These are phyloP conservation scores for Wickerhamomyces pijperi DNA, from an alignment of 805 yeast species.

Conservation along the genomic window DNA sequence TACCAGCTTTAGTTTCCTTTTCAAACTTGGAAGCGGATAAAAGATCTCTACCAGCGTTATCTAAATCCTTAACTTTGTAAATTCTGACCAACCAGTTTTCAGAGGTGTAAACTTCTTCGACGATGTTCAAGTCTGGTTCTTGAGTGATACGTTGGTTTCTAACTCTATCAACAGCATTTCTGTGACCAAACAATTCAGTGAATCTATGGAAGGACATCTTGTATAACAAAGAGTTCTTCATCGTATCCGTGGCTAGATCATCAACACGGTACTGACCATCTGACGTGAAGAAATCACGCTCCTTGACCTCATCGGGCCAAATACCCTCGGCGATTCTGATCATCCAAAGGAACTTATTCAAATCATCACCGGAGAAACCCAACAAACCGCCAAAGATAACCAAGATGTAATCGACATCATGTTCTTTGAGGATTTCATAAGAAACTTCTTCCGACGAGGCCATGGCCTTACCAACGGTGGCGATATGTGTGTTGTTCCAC, in stretches of 20 bases:
- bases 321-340: conserved; percentile 96
- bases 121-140: conserved; percentile 50
- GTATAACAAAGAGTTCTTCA: conserved; percentile 88
- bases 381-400: conserved; percentile 89
- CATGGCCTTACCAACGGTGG: conserved; percentile 98
- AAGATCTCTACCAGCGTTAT: conserved; percentile 75
- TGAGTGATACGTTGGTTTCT: conserved; percentile 69
- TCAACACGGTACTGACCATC: conserved; percentile 87
- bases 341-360: conserved; percentile 98
- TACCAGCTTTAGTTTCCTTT: conserved; percentile 21
- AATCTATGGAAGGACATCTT: conserved; percentile 88
- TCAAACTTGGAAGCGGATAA: conserved; percentile 45
- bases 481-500: conserved; percentile 99
- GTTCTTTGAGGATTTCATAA: conserved; percentile 76
- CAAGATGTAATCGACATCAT: conserved; percentile 90
- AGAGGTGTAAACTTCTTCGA: conserved; percentile 91
- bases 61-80: conserved; percentile 82
- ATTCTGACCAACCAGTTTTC: conserved; percentile 96
- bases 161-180: conserved; percentile 71
- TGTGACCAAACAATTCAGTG: conserved; percentile 52
- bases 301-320: conserved; percentile 97
- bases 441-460: conserved; percentile 79
- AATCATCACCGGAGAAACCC: conserved; percentile 93
- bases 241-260: conserved; percentile 65
- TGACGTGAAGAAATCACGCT: conserved; percentile 72